Evolutionary conservation across 768 basidiomycete genomes (phyloP).

Genomic region (Agaricus sinodeliciosus): DNA sequence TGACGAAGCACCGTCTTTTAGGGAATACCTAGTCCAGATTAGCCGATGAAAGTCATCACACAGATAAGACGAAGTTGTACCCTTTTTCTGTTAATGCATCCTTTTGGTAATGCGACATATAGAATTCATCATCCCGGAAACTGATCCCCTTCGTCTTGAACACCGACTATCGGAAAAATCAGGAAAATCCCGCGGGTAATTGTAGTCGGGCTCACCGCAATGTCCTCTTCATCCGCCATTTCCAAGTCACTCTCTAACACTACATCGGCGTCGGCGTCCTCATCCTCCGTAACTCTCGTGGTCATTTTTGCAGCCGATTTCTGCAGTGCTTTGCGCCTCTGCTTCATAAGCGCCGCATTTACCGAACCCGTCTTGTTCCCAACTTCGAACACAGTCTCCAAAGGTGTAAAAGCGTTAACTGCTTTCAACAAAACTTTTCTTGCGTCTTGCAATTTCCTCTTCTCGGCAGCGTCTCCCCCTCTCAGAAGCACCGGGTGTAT

Average conservation of each 20-base stretch:
- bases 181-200: neutral
- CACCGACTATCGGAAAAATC: slow-evolving; percentile 41
- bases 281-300: slow-evolving; percentile 24
- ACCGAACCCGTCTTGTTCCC: slow-evolving; percentile 62
- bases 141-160: slow-evolving; percentile 50
- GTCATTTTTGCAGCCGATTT: slow-evolving; percentile 52
- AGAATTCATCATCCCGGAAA: slow-evolving; percentile 80
- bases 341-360: slow-evolving; percentile 79
- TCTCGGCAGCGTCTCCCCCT: slow-evolving; percentile 27
- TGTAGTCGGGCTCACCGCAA: slow-evolving; percentile 45
- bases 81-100: slow-evolving; percentile 86
- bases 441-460: slow-evolving; percentile 41
- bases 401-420: slow-evolving; percentile 79
- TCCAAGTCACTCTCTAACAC: slow-evolving; percentile 33
- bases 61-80: slow-evolving; percentile 35
- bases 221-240: slow-evolving; percentile 77
- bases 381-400: slow-evolving; percentile 89
- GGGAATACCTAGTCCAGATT: slow-evolving; percentile 60
- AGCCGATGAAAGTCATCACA: neutral
- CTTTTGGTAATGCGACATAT: slow-evolving; percentile 89
- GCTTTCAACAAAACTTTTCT: slow-evolving; percentile 61
- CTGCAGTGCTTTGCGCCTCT: slow-evolving; percentile 69
- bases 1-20: slow-evolving; percentile 80
- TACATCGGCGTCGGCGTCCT: slow-evolving; percentile 29
- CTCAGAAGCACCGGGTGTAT: slow-evolving; percentile 66